Percentiles rank a stretch among this genome's conserved stretches.
Evolutionary conservation across 306 rosid genomes (phyloP).

Genomic region (Cyclanthera cordifolia): DNA sequence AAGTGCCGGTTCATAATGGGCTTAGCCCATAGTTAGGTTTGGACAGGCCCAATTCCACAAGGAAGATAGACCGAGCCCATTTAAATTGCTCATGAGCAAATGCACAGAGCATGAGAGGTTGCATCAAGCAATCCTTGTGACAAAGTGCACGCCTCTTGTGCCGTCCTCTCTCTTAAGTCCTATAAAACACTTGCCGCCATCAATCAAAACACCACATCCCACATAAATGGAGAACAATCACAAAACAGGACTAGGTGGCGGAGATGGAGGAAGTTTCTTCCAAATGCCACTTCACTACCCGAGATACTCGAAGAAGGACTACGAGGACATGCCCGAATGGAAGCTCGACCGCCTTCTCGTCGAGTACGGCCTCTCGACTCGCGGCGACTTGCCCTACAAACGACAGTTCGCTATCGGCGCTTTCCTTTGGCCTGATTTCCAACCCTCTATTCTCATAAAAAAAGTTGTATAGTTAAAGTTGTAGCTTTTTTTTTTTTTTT

Average conservation of each 20-base stretch:
- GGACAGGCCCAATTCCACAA: background rate
- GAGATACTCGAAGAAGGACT: slow-evolving; percentile 56
- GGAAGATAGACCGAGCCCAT: no score
- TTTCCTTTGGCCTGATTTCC: slow-evolving; percentile 51
- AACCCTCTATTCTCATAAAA: background rate
- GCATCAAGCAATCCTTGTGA: no score
- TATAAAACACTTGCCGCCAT: background rate
- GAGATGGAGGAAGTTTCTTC: slow-evolving; percentile 26
- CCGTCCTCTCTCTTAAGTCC: background rate
- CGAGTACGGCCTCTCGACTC: slow-evolving; percentile 54
- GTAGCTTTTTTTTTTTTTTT: no score
- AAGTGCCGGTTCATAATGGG: background rate
- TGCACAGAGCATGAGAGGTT: no score
- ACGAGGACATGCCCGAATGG: slow-evolving; percentile 69
- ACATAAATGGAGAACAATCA: slow-evolving; percentile 24
- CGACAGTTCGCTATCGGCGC: slow-evolving; percentile 67
- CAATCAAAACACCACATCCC: background rate
- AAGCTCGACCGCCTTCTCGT: slow-evolving; percentile 50
- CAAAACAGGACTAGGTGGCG: slow-evolving; percentile 15
- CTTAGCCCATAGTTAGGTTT: background rate
- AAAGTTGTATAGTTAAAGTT: background rate
- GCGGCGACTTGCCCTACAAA: slow-evolving; percentile 60
- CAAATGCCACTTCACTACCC: slow-evolving; percentile 83
- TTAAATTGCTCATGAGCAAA: no score
- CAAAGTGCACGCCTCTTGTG: background rate